A percentile compares a stretch with the other conserved stretches of the same genome.
phyloP scores from a whole-genome alignment of 768 basidiomycete genomes.

The Kwoniella sp. region DNA sequence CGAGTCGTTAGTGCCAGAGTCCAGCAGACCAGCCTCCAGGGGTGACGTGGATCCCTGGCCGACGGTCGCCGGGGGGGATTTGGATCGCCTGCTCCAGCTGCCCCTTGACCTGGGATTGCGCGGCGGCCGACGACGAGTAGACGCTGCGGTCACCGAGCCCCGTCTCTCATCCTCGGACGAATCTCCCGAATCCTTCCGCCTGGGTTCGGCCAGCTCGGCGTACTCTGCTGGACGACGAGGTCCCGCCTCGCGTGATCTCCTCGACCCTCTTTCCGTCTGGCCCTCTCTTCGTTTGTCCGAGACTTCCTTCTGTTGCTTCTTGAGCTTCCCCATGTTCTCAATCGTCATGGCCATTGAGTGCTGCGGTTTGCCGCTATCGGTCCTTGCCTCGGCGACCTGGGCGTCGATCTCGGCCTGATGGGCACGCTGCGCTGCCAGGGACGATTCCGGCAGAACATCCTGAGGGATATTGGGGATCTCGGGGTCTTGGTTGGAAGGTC shows the following conservation, averaged over 20 bases:
- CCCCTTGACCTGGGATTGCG: conserved; percentile 14
- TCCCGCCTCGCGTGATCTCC: not conserved
- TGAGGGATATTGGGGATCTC: conserved; percentile 27
- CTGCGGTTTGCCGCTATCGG: not conserved
- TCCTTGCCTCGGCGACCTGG: not conserved
- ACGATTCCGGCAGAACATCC: not conserved
- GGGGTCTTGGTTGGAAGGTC: conserved; percentile 36
- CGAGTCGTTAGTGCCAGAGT: conserved; percentile 19
- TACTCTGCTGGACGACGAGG: conserved; percentile 1
- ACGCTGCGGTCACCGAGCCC: not conserved
- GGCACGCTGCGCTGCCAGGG: not conserved
- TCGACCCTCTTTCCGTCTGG: not conserved
- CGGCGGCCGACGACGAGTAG: not conserved
- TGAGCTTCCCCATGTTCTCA: conserved; percentile 18
- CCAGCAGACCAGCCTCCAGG: conserved; percentile 13
- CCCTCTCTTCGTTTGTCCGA: not conserved
- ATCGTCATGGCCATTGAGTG: conserved; percentile 11
- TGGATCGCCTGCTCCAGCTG: conserved; percentile 5
- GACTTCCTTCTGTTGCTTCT: conserved; percentile 4
- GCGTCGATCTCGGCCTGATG: not conserved
- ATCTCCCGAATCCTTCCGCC: conserved; percentile 6
- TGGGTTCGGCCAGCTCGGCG: conserved; percentile 16
- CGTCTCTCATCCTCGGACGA: conserved; percentile 11
- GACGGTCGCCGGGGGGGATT: not conserved
- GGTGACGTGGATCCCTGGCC: not conserved